These are phyloP conservation scores for Erodium trifolium DNA, from an alignment of 441 rosid species.

Conservation along the genomic window DNA sequence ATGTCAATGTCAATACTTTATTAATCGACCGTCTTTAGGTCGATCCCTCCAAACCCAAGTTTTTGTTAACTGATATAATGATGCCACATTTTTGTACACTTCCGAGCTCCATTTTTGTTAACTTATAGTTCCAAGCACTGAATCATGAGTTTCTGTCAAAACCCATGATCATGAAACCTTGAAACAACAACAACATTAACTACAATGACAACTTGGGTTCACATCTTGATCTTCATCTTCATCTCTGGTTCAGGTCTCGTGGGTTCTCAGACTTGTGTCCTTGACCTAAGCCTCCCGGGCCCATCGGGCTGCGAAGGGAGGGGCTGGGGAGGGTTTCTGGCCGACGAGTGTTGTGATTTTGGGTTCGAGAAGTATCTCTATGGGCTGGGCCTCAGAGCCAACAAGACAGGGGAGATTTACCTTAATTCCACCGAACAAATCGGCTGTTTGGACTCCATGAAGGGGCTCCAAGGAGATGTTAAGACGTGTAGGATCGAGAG, in stretches of 20 bases:
- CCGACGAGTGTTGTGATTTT: slow-evolving; percentile 25
- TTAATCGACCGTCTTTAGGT: background rate
- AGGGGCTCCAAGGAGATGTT: slow-evolving; percentile 18
- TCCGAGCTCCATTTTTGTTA: background rate
- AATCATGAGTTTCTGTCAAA: background rate
- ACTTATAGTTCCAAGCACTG: too few relatives aligned
- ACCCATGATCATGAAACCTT: background rate
- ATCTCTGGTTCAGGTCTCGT: background rate
- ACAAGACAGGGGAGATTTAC: slow-evolving; percentile 30
- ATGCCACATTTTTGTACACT: background rate
- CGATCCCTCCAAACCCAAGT: background rate
- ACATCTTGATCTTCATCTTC: slow-evolving; percentile 17
- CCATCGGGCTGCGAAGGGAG: slow-evolving; percentile 18
- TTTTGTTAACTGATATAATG: background rate
- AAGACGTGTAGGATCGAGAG: slow-evolving; percentile 34
- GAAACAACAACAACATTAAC: background rate
- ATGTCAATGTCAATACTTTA: too few relatives aligned
- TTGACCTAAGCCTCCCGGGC: slow-evolving; percentile 15
- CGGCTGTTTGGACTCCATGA: slow-evolving; percentile 27
- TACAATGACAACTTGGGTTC: background rate
- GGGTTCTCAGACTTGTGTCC: slow-evolving; percentile 26
- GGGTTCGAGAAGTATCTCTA: slow-evolving; percentile 26
- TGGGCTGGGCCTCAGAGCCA: slow-evolving; percentile 29
- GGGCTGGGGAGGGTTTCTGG: slow-evolving; percentile 38
- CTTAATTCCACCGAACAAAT: slow-evolving; percentile 27